These are phyloP conservation scores for Verticillium isaacii DNA, from an alignment of 2,329 filamentous ascomycete species.

Conservation along the genomic window DNA sequence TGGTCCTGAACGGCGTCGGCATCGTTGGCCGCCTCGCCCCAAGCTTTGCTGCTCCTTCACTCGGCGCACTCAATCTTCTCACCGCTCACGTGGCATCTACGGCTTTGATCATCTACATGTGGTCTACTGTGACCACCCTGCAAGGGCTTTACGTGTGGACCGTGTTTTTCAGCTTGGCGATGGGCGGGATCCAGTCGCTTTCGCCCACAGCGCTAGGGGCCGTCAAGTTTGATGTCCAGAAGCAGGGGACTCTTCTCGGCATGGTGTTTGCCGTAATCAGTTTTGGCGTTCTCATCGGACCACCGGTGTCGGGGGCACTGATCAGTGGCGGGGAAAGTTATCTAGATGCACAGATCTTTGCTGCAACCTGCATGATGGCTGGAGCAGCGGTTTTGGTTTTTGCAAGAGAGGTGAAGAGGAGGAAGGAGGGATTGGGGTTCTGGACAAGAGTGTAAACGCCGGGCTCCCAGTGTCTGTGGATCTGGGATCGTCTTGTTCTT, in stretches of 20 bases:
- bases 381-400: background rate
- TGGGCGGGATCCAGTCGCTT: background rate
- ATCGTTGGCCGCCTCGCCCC: conserved; percentile 40
- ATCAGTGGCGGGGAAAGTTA: background rate
- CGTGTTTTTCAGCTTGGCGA: background rate
- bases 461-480: too few species aligned
- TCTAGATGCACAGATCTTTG: background rate
- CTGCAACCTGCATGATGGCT: background rate
- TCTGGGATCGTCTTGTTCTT: too few species aligned
- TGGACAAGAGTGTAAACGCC: background rate
- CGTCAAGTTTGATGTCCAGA: background rate
- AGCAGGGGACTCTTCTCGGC: background rate
- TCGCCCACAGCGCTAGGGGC: background rate
- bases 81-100: background rate
- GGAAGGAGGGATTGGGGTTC: background rate
- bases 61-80: background rate
- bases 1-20: conserved; percentile 39
- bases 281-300: background rate
- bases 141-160: background rate
- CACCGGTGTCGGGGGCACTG: background rate
- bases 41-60: conserved; percentile 16
- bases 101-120: background rate
- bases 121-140: background rate
- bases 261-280: background rate
- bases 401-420: background rate